Evolutionary conservation across 768 basidiomycete genomes (phyloP).

Genomic region (Termitomyces sp.): DNA sequence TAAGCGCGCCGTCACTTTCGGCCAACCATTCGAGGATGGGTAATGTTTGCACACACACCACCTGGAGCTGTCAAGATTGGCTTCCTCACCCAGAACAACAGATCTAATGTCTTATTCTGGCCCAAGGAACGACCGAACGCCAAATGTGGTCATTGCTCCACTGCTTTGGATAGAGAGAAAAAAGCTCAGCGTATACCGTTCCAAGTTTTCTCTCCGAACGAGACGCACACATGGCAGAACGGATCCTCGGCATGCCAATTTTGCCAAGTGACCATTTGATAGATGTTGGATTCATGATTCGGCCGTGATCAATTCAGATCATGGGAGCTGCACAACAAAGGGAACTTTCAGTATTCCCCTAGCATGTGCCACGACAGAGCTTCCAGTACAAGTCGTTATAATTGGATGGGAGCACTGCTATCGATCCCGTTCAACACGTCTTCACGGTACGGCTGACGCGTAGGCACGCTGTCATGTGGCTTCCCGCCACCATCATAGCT

Average conservation of each 20-base stretch:
- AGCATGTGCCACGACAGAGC: background rate
- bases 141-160: background rate
- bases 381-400: background rate
- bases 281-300: background rate
- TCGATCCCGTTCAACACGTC: background rate
- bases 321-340: background rate
- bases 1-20: slow-evolving; percentile 4
- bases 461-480: background rate
- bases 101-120: background rate
- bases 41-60: background rate
- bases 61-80: background rate
- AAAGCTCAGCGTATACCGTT: too few species aligned
- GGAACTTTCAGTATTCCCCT: background rate
- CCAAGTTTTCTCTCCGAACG: slow-evolving; percentile 1
- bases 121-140: background rate
- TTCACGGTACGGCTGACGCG: background rate
- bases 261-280: background rate
- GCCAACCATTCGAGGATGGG: background rate
- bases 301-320: background rate
- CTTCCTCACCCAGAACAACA: background rate
- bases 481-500: background rate
- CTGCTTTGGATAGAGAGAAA: background rate
- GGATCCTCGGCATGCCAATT: slow-evolving; percentile 9
- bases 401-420: background rate
- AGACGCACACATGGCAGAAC: background rate